Base-by-base conservation (phyloP, 106 monocot genomes). In the Triglochin maritima region DNA sequence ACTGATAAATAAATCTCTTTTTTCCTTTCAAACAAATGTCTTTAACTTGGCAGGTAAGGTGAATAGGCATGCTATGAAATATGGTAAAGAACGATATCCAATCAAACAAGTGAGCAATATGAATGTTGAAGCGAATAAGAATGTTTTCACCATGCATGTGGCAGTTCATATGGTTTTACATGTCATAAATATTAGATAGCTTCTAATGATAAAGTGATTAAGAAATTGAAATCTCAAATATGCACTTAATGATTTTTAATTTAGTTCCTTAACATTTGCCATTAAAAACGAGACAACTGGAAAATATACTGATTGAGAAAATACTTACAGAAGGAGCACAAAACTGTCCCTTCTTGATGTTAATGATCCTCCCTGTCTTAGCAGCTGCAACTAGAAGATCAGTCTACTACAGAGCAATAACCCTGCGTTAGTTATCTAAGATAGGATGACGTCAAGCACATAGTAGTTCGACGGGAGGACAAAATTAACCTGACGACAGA, bases 271-370 rank as follows among this genome's bases (percentile, higher is more conserved):
- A 9, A 9, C 11, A 12, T 5, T 15, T 58, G 58, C 1, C 58
- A n/a, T 12, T 14, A 11, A 14, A 4, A 5, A 12, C 16, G 58
- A 15, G 15, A 12, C 16, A 58, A 58, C 58, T 14, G 16, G 16
- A 2, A 10, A 58, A 14, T 58, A 12, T 15, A n/a, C 6, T 58
- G 53, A 9, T 60, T 29, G 43, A 49, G 7, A 6, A n/a, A 11
- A 56, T 3, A 81, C 95, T 76, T 86, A 96, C 95, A 71, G 95
- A 91, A 74, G 95, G 76, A 75, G 90, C 85, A 76, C 90, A 96
- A 85, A 96, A 90, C 77, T 96, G 95, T 49, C 95, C 95, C 82
- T 96, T 96, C 80, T 96, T 96, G 42, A 96, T 96, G 64, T 96
- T 96, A 63, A 96, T 87, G 64, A 96, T 91, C 76, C 71, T 87